These are phyloP conservation scores for Zygosaccharomyces pseudobailii DNA, from an alignment of 1,139 yeast species.

Conservation along the genomic window DNA sequence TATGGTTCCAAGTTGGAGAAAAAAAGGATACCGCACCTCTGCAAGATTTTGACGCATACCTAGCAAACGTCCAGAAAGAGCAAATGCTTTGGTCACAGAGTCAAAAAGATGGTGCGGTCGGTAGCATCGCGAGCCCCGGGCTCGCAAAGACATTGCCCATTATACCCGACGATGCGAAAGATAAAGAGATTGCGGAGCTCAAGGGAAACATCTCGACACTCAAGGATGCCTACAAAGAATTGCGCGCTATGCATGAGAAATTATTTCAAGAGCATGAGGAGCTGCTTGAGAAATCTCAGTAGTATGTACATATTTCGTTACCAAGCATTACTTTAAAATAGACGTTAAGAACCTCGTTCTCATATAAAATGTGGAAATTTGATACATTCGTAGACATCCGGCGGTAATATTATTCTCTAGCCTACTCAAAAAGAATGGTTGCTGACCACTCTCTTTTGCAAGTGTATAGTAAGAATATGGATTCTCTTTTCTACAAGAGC, in stretches of 20 bases:
- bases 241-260: conserved; percentile 58
- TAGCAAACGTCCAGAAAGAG: conserved; percentile 46
- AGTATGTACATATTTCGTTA: not conserved
- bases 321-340: not conserved
- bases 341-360: not conserved
- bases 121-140: conserved; percentile 2
- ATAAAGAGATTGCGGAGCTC: conserved; percentile 35
- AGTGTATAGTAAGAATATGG: not conserved
- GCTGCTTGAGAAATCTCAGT: conserved; percentile 25
- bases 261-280: conserved; percentile 51
- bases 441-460: not conserved
- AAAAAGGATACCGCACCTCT: conserved; percentile 18
- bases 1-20: conserved; percentile 44
- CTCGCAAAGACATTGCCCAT: not conserved
- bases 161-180: conserved; percentile 17
- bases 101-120: conserved; percentile 34
- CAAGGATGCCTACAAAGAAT: conserved; percentile 53
- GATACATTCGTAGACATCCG: too few species aligned
- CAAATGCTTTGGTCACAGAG: conserved; percentile 46
- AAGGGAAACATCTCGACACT: conserved; percentile 47
- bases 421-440: too few species aligned
- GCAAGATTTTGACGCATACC: conserved; percentile 40
- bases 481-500: not conserved
- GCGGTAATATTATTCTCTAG: too few species aligned
- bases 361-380: too few species aligned